Percentiles rank a stretch among this genome's conserved stretches.
Evolutionary conservation across 345 rosid genomes (phyloP).

Genomic region (Cardiospermum halicacabum): DNA sequence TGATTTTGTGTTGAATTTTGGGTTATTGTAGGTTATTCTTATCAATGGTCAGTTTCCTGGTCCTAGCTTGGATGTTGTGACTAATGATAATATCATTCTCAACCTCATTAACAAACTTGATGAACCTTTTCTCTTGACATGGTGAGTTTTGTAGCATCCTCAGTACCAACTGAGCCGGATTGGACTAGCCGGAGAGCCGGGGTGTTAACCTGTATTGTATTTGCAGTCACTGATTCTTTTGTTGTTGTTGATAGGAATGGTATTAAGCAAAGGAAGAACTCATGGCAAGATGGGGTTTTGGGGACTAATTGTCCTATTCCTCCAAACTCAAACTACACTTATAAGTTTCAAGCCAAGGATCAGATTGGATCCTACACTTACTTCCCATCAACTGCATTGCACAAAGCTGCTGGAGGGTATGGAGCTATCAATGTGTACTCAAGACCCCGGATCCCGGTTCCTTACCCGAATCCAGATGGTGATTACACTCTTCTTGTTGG

Average conservation of each 20-base stretch:
- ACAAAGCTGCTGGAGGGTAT: conserved; percentile 83
- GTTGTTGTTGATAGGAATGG: conserved; percentile 64
- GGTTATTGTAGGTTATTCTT: conserved; percentile 63
- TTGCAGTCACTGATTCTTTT: not conserved
- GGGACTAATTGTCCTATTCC: conserved; percentile 91
- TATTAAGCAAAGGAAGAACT: conserved; percentile 79
- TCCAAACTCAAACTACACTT: conserved; percentile 77
- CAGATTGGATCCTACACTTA: conserved; percentile 82
- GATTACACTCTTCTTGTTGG: conserved; percentile 79
- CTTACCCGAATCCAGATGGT: conserved; percentile 58
- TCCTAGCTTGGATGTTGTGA: conserved; percentile 85
- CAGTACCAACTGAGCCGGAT: too few relatives aligned
- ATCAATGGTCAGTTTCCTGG: conserved; percentile 98
- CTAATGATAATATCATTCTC: conserved; percentile 85
- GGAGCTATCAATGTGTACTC: conserved; percentile 62
- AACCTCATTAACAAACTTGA: conserved; percentile 92
- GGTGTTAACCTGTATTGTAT: too few relatives aligned
- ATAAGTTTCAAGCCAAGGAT: conserved; percentile 82
- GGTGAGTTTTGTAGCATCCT: conserved; percentile 34
- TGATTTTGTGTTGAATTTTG: conserved; percentile 4
- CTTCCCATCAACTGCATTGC: conserved; percentile 76
- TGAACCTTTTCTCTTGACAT: conserved; percentile 88
- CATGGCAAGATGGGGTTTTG: conserved; percentile 81
- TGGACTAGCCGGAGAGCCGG: too few relatives aligned
- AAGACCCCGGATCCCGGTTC: conserved; percentile 71